These are phyloP conservation scores for Hypoxylon cercidicola DNA, from an alignment of 495 filamentous ascomycete genomes.

Conservation along the genomic window DNA sequence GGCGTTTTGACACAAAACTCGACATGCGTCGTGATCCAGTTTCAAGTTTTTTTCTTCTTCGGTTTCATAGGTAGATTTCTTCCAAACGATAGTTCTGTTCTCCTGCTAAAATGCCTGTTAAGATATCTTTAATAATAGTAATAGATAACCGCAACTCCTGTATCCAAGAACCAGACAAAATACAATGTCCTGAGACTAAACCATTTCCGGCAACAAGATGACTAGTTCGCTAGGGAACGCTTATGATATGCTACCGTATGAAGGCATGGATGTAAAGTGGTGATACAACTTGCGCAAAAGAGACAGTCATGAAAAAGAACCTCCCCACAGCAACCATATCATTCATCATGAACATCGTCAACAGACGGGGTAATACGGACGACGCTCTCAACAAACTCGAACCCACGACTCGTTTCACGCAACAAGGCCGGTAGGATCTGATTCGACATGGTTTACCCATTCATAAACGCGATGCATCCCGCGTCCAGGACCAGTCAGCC, in stretches of 20 bases:
- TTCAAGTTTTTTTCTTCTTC: constrained; percentile 31
- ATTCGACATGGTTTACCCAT: constrained; percentile 60
- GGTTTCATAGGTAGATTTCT: constrained; percentile 2
- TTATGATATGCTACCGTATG: constrained; percentile 20
- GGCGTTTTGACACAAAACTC: constrained; percentile 1
- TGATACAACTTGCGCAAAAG: constrained; percentile 38
- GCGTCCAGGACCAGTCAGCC: constrained; percentile 55
- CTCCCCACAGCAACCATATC: constrained; percentile 17
- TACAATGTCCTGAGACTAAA: constrained; percentile 36
- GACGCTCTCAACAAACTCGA: constrained; percentile 16
- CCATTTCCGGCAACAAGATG: constrained; percentile 29
- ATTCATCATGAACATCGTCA: constrained; percentile 28
- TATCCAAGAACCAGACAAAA: constrained; percentile 3
- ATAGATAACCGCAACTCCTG: constrained; percentile 36
- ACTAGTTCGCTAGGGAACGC: constrained; percentile 19
- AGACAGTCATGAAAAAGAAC: constrained; percentile 8
- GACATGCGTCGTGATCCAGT: constrained; percentile 1
- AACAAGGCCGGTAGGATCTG: constrained; percentile 31
- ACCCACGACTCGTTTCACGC: constrained; percentile 18
- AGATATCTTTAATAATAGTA: constrained; percentile 20
- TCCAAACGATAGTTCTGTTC: constrained; percentile 38
- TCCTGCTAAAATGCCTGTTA: constrained; percentile 25
- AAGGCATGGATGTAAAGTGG: constrained; percentile 24
- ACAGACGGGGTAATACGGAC: constrained; percentile 12
- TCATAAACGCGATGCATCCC: constrained; percentile 59